Evolutionary conservation across 192 early-diverging fungal species (phyloP), one percentile per base, ranked within the genome.

Genomic region (Podila epigama): DNA sequence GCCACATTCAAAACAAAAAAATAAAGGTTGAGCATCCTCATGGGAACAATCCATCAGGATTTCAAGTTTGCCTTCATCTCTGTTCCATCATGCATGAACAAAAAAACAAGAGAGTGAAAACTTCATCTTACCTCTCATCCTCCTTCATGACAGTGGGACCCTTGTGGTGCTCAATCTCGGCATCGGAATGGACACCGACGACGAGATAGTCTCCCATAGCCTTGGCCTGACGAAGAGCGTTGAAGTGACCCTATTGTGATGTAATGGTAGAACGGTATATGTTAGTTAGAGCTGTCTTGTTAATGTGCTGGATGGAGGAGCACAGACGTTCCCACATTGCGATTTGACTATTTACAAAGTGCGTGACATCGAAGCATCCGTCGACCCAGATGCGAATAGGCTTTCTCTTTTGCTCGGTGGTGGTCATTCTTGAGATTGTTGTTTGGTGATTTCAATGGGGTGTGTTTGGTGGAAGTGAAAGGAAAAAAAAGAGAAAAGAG

Each of bases 281-380:
- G 37, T 9, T 48, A 22, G 44, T 48, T 20, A 22, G n/a, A 9
- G 44, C 20, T 9, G 13, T 51, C 18, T 51, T 25, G n/a, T n/a
- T 6, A 27, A 13, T 28, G 29, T 31, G 13, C 6, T 33, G 25
- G 20, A 54, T 12, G 2, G 29, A 54, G 16, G 52, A 15, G 10
- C 25, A 32, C 15, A 11, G 22, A 54, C 16, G n/a, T n/a, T n/a
- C n/a, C n/a, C n/a, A n/a, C n/a, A n/a, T n/a, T n/a, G n/a, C n/a
- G n/a, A n/a, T n/a, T n/a, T n/a, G 27, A 32, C 2, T 27, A 27
- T 54, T 56, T 68, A 93, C 93, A 88, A 92, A 95, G 83, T 98
- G 96, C 92, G 96, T 95, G 87, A 96, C 89, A 84, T 98, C 96
- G 75, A 96, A 98, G 82, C 96, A 98, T 39, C 96, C 96, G 68